Percentiles rank a stretch among this genome's conserved stretches.
phyloP scores from a whole-genome alignment of 129 eudicot genomes.

The Lactuca sativa region DNA sequence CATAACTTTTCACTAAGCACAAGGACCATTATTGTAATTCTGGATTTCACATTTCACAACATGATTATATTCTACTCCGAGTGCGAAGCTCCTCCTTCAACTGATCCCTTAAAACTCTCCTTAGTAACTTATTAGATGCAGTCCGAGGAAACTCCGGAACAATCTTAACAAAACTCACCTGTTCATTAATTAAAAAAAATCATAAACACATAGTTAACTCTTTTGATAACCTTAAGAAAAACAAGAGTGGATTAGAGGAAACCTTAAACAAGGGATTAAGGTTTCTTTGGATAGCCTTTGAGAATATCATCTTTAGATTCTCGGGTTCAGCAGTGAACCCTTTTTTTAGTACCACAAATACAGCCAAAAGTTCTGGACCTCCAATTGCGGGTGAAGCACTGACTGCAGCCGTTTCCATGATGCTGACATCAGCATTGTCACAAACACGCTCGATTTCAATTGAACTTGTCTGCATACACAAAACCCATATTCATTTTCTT shows the following conservation, averaged over 20 bases:
- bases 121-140: slow-evolving; percentile 72
- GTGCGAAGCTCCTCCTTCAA: slow-evolving; percentile 49
- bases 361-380: slow-evolving; percentile 82
- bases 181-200: slow-evolving; percentile 26
- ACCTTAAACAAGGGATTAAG: slow-evolving; percentile 98
- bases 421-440: slow-evolving; percentile 58
- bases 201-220: neutral
- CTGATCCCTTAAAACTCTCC: slow-evolving; percentile 80
- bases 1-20: neutral
- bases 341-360: slow-evolving; percentile 75
- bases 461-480: slow-evolving; percentile 77
- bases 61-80: slow-evolving; percentile 53
- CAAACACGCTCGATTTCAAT: slow-evolving; percentile 91
- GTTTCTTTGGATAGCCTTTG: slow-evolving; percentile 72
- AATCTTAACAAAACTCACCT: slow-evolving; percentile 79
- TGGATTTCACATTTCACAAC: neutral
- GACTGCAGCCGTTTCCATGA: slow-evolving; percentile 87
- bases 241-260: slow-evolving; percentile 1
- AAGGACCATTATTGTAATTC: too few relatives aligned
- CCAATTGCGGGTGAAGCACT: slow-evolving; percentile 69
- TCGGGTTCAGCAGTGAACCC: slow-evolving; percentile 48
- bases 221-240: neutral
- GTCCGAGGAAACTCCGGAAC: slow-evolving; percentile 83
- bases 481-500: slow-evolving; percentile 9
- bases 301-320: slow-evolving; percentile 53